phyloP scores from a whole-genome alignment of 2,329 filamentous ascomycete genomes.

The Fusarium sterilihyphosum region DNA sequence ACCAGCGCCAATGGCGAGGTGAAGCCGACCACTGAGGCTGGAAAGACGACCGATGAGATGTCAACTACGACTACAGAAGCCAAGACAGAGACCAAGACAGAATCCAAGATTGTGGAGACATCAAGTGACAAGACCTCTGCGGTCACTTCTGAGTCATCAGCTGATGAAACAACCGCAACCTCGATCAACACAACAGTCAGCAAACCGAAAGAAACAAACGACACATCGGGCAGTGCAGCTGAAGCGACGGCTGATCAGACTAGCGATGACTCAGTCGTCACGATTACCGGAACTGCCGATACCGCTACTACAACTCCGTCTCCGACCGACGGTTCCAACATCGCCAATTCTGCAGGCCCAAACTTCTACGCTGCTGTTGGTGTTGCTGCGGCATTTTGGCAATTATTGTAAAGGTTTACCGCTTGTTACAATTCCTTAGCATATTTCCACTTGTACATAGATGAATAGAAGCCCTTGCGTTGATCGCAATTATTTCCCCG shows the following conservation, averaged over 20 bases:
- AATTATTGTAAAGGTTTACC: slow-evolving; percentile 3
- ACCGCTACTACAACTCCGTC: not conserved
- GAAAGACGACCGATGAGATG: not conserved
- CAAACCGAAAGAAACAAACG: not conserved
- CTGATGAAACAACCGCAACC: not conserved
- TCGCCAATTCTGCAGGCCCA: not conserved
- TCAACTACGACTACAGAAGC: not conserved
- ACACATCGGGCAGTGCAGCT: not conserved
- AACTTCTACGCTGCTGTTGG: not conserved
- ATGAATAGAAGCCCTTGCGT: not conserved
- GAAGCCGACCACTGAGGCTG: not conserved
- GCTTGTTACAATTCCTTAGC: not conserved
- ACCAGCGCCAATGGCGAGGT: not conserved
- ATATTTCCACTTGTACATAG: not conserved
- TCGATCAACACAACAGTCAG: not conserved
- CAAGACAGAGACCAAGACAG: not conserved
- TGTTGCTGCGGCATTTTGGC: slow-evolving; percentile 6
- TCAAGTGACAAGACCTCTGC: not conserved
- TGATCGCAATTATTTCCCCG: not conserved
- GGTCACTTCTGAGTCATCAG: not conserved
- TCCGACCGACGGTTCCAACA: not conserved
- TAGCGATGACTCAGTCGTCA: not conserved
- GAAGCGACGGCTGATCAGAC: not conserved
- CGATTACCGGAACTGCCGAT: not conserved
- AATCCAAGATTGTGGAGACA: not conserved